Conservation (phyloP, 768 basidiomycete genomes). For the Lyophyllum atratum region DNA sequence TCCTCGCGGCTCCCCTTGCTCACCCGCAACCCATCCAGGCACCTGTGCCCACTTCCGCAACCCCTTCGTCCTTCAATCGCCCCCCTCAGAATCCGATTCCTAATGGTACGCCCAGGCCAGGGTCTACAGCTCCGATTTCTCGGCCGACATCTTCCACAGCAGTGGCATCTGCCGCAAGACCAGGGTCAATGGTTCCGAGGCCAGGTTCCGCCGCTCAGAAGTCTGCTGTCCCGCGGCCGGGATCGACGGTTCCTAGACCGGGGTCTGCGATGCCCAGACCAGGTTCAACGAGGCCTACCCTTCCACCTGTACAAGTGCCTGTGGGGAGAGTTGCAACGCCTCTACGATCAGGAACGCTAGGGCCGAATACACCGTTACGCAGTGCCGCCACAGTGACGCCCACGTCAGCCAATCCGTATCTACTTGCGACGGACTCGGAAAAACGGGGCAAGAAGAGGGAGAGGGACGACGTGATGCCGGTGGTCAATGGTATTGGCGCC, state of each 20-base stretch:
- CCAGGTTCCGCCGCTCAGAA: constrained; percentile 17
- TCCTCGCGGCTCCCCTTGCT: constrained; percentile 20
- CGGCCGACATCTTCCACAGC: constrained; percentile 19
- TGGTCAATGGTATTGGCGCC: constrained; percentile 28
- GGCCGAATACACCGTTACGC: constrained; percentile 22
- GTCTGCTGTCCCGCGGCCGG: constrained; percentile 21
- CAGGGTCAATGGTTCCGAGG: constrained; percentile 24
- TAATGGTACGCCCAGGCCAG: constrained; percentile 34
- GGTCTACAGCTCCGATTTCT: constrained; percentile 23
- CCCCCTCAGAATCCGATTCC: constrained; percentile 23
- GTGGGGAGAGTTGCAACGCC: constrained; percentile 18
- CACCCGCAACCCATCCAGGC: constrained; percentile 34
- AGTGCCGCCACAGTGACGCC: constrained; percentile 31
- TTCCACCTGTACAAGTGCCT: constrained; percentile 24
- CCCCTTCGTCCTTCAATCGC: constrained; percentile 24
- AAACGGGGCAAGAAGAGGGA: constrained; percentile 45
- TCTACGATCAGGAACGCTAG: constrained; percentile 10
- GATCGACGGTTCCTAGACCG: constrained; percentile 24
- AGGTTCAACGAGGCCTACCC: constrained; percentile 17
- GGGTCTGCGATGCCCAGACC: constrained; percentile 25
- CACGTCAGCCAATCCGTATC: constrained; percentile 24
- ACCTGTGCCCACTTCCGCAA: constrained; percentile 31
- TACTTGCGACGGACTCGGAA: constrained; percentile 13
- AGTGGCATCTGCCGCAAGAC: constrained; percentile 17
- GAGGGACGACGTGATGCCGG: constrained; percentile 33